A percentile compares a stretch with the other conserved stretches of the same genome.
Evolutionary conservation across 2,329 filamentous ascomycete species (phyloP).

Genomic region (Incumbomyces delicatus): DNA sequence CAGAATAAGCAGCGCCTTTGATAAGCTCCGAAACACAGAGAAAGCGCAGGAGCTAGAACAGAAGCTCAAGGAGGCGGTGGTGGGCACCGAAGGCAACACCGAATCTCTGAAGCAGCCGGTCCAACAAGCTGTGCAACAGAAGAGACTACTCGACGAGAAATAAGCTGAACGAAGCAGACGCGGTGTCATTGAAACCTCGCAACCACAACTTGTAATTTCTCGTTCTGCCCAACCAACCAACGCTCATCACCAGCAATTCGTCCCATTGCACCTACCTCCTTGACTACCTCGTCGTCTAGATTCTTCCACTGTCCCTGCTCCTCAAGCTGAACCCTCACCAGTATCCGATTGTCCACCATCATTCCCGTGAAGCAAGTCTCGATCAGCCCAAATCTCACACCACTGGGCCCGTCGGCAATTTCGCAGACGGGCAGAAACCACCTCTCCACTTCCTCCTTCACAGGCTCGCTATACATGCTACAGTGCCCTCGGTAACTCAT

Average conservation of each 20-base stretch:
- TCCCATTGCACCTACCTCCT: constrained; percentile 42
- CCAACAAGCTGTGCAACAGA: constrained; percentile 1
- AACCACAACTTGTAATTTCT: constrained; percentile 42
- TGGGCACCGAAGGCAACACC: neutral
- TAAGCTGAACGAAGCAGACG: neutral
- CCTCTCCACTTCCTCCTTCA: constrained; percentile 22
- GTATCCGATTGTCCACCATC: constrained; percentile 22
- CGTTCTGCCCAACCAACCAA: constrained; percentile 53
- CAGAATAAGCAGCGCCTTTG: constrained; percentile 9
- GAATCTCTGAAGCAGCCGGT: constrained; percentile 4
- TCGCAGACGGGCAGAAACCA: constrained; percentile 32
- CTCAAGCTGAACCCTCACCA: constrained; percentile 24
- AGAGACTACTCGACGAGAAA: constrained; percentile 3
- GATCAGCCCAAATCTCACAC: constrained; percentile 28
- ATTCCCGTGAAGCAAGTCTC: constrained; percentile 25
- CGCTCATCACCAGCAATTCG: constrained; percentile 50
- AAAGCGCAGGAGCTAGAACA: constrained; percentile 11
- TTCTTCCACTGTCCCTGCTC: constrained; percentile 12
- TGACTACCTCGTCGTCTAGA: constrained; percentile 31
- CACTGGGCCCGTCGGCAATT: constrained; percentile 23
- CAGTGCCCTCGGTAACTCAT: constrained; percentile 37
- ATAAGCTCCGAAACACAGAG: constrained; percentile 6
- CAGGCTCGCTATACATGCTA: constrained; percentile 26
- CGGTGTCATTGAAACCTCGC: constrained; percentile 35
- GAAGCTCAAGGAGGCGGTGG: constrained; percentile 10